A percentile compares a stretch with the other conserved stretches of the same genome.
Evolutionary conservation across 768 basidiomycete genomes (phyloP).

Genomic region (Phylloporus scabripes): DNA sequence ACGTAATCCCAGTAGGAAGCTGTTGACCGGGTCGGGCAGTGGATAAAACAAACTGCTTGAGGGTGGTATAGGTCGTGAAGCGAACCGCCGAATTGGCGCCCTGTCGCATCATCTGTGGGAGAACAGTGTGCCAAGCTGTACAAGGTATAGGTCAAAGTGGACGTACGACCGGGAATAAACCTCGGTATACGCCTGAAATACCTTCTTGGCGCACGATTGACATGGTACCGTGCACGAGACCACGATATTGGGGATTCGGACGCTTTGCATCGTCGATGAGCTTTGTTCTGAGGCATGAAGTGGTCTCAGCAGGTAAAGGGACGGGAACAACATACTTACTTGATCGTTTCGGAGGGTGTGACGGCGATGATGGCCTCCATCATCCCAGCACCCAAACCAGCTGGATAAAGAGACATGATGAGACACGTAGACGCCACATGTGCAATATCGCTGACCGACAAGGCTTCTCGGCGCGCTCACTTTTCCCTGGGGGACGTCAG

Average conservation of each 20-base stretch:
- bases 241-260: constrained; percentile 78
- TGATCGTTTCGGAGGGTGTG: constrained; percentile 97
- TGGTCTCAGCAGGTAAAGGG: neutral
- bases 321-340: constrained; percentile 46
- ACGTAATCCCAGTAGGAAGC: constrained; percentile 83
- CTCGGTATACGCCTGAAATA: constrained; percentile 77
- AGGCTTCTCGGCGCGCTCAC: constrained; percentile 82
- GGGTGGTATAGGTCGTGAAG: constrained; percentile 90
- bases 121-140: neutral
- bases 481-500: constrained; percentile 60
- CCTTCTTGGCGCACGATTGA: constrained; percentile 85
- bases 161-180: constrained; percentile 88
- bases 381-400: constrained; percentile 84
- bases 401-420: constrained; percentile 28
- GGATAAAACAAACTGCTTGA: constrained; percentile 91
- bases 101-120: constrained; percentile 86
- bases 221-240: constrained; percentile 78
- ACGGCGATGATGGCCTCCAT: constrained; percentile 91
- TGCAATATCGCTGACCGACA: constrained; percentile 44
- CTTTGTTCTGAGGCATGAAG: constrained; percentile 67
- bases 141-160: too few relatives aligned
- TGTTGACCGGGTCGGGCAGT: constrained; percentile 76
- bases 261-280: constrained; percentile 92
- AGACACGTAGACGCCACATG: constrained; percentile 5
- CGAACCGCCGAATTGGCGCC: constrained; percentile 95